A percentile compares a stretch with the other conserved stretches of the same genome.
Evolutionary conservation across 805 yeast species (phyloP).

Genomic region (Candida oleophila): DNA sequence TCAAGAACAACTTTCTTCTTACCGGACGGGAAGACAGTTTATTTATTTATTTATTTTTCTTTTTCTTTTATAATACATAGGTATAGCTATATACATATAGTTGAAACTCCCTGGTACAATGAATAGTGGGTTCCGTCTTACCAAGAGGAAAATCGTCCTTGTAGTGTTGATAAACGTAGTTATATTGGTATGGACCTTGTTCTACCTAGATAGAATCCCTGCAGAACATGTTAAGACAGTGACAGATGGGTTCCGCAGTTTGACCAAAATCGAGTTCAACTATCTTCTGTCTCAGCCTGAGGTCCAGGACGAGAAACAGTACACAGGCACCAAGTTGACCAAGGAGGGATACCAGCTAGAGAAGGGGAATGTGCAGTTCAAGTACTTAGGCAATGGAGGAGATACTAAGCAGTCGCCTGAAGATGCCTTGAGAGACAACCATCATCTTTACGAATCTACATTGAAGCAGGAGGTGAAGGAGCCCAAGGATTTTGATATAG

Average conservation of each 20-base stretch:
- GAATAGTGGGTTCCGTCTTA: not conserved
- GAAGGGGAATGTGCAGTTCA: slow-evolving; percentile 32
- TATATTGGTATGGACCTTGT: slow-evolving; percentile 8
- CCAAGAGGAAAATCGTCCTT: slow-evolving; percentile 4
- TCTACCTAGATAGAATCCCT: slow-evolving; percentile 11
- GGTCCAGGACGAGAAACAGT: not conserved
- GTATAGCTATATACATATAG: not conserved
- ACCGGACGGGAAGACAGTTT: no score
- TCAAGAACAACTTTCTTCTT: no score
- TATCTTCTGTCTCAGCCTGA: slow-evolving; percentile 1
- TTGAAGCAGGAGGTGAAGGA: slow-evolving; percentile 39
- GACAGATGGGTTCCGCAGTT: slow-evolving; percentile 7
- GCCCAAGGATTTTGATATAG: slow-evolving; percentile 44
- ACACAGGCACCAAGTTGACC: not conserved
- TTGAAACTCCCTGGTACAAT: not conserved
- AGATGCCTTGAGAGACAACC: slow-evolving; percentile 37
- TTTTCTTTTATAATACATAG: not conserved
- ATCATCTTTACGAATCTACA: slow-evolving; percentile 34
- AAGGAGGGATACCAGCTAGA: slow-evolving; percentile 16
- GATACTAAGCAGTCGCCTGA: slow-evolving; percentile 22
- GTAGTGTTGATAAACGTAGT: slow-evolving; percentile 12
- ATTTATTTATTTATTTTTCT: no score
- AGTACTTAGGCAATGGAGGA: slow-evolving; percentile 26
- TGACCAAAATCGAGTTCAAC: slow-evolving; percentile 13
- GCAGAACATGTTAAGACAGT: slow-evolving; percentile 1